Conservation (phyloP, 2,329 filamentous ascomycete genomes). For the Curvularia lunata region DNA sequence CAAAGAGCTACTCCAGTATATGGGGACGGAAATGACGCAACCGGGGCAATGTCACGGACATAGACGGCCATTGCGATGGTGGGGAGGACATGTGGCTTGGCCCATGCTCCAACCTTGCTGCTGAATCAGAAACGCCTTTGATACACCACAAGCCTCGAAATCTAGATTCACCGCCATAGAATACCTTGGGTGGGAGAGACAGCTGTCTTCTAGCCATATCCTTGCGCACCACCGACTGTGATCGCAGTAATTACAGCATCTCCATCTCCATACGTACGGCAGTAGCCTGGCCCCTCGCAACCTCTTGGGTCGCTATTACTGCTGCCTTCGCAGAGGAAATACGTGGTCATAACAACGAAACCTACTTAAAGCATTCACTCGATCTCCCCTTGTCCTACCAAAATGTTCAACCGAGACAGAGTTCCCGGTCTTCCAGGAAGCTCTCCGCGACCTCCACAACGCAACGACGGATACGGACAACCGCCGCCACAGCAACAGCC, state of each 20-base stretch:
- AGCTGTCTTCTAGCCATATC: background rate
- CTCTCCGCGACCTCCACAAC: constrained; percentile 51
- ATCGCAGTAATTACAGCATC: background rate
- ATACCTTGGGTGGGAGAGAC: background rate
- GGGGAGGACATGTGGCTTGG: constrained; percentile 23
- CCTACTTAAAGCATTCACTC: background rate
- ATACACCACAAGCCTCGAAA: constrained; percentile 20
- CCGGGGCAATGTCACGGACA: background rate
- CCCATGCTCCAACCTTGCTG: constrained; percentile 8
- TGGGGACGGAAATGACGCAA: background rate
- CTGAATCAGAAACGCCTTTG: constrained; percentile 26
- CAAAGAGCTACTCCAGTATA: background rate
- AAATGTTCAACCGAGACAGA: constrained; percentile 65
- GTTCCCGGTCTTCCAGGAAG: constrained; percentile 55
- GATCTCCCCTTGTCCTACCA: background rate
- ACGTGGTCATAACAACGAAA: constrained; percentile 1
- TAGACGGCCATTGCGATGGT: background rate
- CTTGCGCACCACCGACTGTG: background rate
- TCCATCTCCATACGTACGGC: background rate
- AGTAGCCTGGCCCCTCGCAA: constrained; percentile 5
- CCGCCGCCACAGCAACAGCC: constrained; percentile 39
- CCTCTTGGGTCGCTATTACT: constrained; percentile 2
- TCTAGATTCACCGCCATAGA: background rate
- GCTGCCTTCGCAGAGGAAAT: constrained; percentile 3
- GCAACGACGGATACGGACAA: constrained; percentile 53